These are phyloP conservation scores for Mallotus repandus DNA, from an alignment of 441 rosid genomes.

Conservation along the genomic window DNA sequence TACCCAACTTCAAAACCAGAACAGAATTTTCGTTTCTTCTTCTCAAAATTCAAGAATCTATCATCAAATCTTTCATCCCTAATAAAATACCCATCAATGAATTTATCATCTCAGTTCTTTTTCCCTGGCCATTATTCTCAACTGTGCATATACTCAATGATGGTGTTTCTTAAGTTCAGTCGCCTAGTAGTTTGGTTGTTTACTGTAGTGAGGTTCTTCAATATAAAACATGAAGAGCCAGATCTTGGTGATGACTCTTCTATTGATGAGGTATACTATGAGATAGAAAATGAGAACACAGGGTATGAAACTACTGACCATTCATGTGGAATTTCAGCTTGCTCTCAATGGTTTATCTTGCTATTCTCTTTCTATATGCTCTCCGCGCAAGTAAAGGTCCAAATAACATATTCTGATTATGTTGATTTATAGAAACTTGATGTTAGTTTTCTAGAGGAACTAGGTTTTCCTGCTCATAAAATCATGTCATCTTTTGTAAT, in stretches of 20 bases:
- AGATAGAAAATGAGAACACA: conserved; percentile 69
- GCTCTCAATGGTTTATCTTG: conserved; percentile 90
- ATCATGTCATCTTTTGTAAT: conserved; percentile 87
- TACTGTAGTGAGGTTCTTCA: conserved; percentile 70
- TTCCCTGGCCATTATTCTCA: conserved; percentile 64
- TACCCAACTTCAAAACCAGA: no score
- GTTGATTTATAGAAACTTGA: conserved; percentile 89
- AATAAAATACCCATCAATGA: no score
- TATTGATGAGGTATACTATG: conserved; percentile 71
- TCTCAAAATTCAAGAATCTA: no score
- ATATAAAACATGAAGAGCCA: conserved; percentile 65
- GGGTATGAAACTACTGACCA: conserved; percentile 43
- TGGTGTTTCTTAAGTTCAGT: conserved; percentile 92
- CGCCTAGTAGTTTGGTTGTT: conserved; percentile 84
- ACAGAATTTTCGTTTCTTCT: no score
- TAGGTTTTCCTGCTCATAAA: conserved; percentile 86
- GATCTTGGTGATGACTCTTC: conserved; percentile 56
- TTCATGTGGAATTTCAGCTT: conserved; percentile 97
- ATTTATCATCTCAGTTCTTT: no score
- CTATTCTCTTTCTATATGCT: conserved; percentile 85
- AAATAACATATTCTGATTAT: conserved; percentile 69
- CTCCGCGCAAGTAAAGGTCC: conserved; percentile 86
- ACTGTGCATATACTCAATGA: conserved; percentile 80
- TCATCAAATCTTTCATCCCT: no score
- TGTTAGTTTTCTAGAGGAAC: conserved; percentile 60